Base-by-base conservation (phyloP, 805 yeast genomes). In the Blastobotrys mokoenaii region DNA sequence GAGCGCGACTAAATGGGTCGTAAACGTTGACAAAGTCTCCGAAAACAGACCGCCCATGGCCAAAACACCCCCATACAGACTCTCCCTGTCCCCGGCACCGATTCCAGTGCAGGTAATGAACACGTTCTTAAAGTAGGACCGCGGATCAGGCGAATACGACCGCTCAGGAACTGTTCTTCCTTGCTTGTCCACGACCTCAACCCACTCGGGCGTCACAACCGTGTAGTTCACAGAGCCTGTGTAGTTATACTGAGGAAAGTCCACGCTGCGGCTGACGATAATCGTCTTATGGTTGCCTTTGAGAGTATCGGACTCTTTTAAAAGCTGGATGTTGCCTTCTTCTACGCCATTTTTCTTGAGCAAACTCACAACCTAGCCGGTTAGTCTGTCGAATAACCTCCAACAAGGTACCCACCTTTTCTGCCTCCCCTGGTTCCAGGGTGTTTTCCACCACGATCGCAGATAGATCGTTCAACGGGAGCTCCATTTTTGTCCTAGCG, bases 21-120 rank as follows among this genome's bases (percentile, higher is more conserved):
- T 84, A 51, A 74, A 75, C 44, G 74, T 73, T 7, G 86, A 79
- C 27, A 89, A 66, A 9, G 67, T 67, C 48, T 81, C 82, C 35
- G 77, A 66, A 56, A 70, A 79, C 30, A 76, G 79, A 2, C 96
- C 97, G 1, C 97, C 97, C 48, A 84, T 71, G 1, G 84, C 79
- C 16, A 74, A 63, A 1, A 82, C 82, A 0, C 83, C 85, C 5
- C 79, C 80, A 51, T 78, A 73, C 12, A 85, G 70, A n/a, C 76
- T 77, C 45, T 80, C 89, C 40, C 74, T 71, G 50, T 81, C 87
- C 3, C 78, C 77, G 1, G 66, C 67, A 0, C 80, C 71, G 20
- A 77, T 60, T 22, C 76, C 74, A 6, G 84, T 78, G 11, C 78
- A 71, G 48, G 86, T 77, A 1, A 86, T 66, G 51, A 76, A 75